phyloP scores from a whole-genome alignment of 805 yeast genomes.

The Brettanomyces nanus region DNA sequence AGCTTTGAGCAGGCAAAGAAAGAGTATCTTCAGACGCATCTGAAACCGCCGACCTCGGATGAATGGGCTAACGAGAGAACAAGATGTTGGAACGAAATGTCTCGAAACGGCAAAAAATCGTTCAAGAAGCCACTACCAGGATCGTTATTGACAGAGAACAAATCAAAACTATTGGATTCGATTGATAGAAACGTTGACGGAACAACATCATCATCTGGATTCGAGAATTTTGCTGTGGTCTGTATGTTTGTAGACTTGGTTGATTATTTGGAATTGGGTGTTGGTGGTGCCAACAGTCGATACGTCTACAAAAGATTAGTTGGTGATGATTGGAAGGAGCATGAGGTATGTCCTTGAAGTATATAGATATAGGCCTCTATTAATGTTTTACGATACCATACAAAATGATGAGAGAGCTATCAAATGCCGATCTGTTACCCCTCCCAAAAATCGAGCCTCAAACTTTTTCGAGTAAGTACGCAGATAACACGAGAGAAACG shows the following conservation, averaged over 20 bases:
- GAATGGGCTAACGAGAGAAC: slow-evolving; percentile 64
- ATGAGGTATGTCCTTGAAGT: slow-evolving; percentile 73
- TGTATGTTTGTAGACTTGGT: slow-evolving; percentile 64
- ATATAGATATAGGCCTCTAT: too few relatives aligned
- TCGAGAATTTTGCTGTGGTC: slow-evolving; percentile 60
- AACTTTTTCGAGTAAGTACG: too few relatives aligned
- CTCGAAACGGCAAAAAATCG: slow-evolving; percentile 51
- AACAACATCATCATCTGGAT: slow-evolving; percentile 39
- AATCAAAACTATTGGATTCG: slow-evolving; percentile 53
- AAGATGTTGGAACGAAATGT: slow-evolving; percentile 55
- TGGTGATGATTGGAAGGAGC: slow-evolving; percentile 63
- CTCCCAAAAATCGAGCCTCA: too few relatives aligned
- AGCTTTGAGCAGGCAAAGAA: slow-evolving; percentile 3
- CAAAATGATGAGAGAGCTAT: too few relatives aligned
- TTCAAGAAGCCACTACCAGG: slow-evolving; percentile 73
- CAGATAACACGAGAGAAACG: too few relatives aligned
- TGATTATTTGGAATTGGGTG: slow-evolving; percentile 57
- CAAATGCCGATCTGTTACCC: too few relatives aligned
- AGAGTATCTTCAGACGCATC: background rate
- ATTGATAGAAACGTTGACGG: slow-evolving; percentile 83
- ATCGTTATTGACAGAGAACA: slow-evolving; percentile 45
- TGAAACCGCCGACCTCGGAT: slow-evolving; percentile 37
- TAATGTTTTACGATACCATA: too few relatives aligned
- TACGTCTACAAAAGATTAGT: slow-evolving; percentile 42
- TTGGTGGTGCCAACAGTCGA: slow-evolving; percentile 39